Conservation (phyloP, 208 protist species). For the Balamuthia mandrillaris region DNA sequence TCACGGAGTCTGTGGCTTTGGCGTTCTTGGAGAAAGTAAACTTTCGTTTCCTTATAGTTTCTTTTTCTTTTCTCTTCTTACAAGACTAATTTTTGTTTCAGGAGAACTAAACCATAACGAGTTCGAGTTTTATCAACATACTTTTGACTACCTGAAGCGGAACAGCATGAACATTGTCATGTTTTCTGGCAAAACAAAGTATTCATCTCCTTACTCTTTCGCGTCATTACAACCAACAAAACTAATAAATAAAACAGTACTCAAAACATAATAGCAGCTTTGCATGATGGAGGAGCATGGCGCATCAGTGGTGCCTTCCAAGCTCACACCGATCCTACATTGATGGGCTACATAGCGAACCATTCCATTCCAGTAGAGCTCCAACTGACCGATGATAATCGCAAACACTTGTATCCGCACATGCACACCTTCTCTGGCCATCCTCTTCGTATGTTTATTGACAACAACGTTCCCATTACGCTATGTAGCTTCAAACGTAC, state of each 20-base stretch:
- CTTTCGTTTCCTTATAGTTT: too few species aligned
- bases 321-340: slow-evolving; percentile 35
- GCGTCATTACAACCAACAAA: background rate
- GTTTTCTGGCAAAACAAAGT: slow-evolving; percentile 6
- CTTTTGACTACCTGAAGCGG: slow-evolving; percentile 54
- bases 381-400: slow-evolving; percentile 22
- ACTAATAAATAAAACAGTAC: background rate
- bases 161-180: slow-evolving; percentile 44
- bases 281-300: slow-evolving; percentile 40
- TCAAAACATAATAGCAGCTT: slow-evolving; percentile 33
- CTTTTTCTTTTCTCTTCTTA: background rate
- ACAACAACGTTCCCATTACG: slow-evolving; percentile 48
- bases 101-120: background rate
- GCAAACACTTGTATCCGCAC: too few species aligned
- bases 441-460: slow-evolving; percentile 51
- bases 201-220: background rate
- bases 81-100: background rate
- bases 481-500: slow-evolving; percentile 49
- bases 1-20: slow-evolving; percentile 48
- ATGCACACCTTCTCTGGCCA: slow-evolving; percentile 54
- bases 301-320: slow-evolving; percentile 50
- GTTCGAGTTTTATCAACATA: slow-evolving; percentile 46
- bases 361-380: slow-evolving; percentile 61
- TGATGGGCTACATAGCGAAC: slow-evolving; percentile 47
- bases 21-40: slow-evolving; percentile 29